Percentiles rank a stretch among this genome's conserved stretches.
Evolutionary conservation across 1,284 basidiomycete species (phyloP).

Genomic region (Pholiota adiposa): DNA sequence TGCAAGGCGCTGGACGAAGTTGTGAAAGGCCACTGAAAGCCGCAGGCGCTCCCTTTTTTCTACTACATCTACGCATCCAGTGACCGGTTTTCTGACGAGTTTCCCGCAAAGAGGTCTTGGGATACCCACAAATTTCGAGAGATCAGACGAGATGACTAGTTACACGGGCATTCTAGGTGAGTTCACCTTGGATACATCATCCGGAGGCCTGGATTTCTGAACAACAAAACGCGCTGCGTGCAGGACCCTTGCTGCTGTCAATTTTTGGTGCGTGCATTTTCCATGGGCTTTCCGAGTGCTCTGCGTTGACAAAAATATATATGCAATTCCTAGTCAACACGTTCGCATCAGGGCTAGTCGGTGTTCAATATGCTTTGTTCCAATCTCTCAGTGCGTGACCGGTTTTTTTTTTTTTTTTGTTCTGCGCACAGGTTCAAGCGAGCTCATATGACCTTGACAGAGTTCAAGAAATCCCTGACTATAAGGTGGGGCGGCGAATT

Average conservation of each 20-base stretch:
- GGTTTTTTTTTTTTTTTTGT: neutral
- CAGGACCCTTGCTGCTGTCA: conserved; percentile 28
- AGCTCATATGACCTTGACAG: neutral
- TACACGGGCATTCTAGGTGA: conserved; percentile 25
- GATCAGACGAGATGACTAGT: conserved; percentile 16
- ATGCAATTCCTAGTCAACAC: conserved; percentile 17
- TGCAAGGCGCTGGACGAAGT: neutral
- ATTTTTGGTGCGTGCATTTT: conserved; percentile 22
- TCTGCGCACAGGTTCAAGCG: neutral
- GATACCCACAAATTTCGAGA: neutral
- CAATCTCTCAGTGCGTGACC: conserved; percentile 22
- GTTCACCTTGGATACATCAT: neutral
- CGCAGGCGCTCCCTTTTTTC: too few species aligned
- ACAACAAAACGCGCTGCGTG: neutral
- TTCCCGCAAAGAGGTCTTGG: neutral
- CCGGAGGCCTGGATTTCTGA: neutral
- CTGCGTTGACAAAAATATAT: neutral
- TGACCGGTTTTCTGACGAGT: neutral
- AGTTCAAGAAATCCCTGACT: conserved; percentile 5
- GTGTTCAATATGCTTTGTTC: conserved; percentile 27
- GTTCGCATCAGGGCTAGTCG: conserved; percentile 27
- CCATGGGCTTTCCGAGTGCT: neutral
- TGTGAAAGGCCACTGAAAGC: too few species aligned
- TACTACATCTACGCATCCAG: too few species aligned
- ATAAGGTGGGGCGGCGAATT: neutral